phyloP scores from a whole-genome alignment of 331 rosid species.

The Erythrophleum ivorense region DNA sequence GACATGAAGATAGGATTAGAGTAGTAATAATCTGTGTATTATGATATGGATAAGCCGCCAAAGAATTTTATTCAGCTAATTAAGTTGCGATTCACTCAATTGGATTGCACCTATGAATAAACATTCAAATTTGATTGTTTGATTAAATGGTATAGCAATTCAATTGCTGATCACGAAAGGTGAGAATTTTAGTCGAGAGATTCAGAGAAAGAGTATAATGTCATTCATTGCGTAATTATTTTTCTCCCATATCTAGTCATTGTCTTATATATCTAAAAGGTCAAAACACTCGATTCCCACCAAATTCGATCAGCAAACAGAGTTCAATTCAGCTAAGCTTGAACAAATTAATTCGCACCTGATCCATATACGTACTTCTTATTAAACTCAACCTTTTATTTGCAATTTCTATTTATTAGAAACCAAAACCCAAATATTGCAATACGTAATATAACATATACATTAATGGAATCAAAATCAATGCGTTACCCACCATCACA shows the following conservation, averaged over 20 bases:
- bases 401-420: constrained; percentile 33
- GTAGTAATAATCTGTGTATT: not conserved
- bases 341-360: constrained; percentile 32
- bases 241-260: constrained; percentile 8
- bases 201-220: constrained; percentile 6
- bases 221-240: constrained; percentile 36
- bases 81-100: not conserved
- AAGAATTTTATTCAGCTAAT: not conserved
- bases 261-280: constrained; percentile 33
- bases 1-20: not conserved
- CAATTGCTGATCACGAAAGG: not conserved
- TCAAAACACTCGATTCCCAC: not conserved
- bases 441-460: too few relatives aligned
- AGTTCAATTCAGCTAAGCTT: constrained; percentile 24
- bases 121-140: not conserved
- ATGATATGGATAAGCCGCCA: not conserved
- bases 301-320: constrained; percentile 47
- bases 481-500: constrained; percentile 61
- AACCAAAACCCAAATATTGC: not conserved
- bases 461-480: constrained; percentile 30
- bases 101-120: not conserved
- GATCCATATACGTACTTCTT: not conserved
- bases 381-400: not conserved
- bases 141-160: not conserved
- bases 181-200: constrained; percentile 11